A percentile compares a stretch with the other conserved stretches of the same genome.
phyloP scores from a whole-genome alignment of 176 grass and related monocot species.

The Eragrostis nindensis region DNA sequence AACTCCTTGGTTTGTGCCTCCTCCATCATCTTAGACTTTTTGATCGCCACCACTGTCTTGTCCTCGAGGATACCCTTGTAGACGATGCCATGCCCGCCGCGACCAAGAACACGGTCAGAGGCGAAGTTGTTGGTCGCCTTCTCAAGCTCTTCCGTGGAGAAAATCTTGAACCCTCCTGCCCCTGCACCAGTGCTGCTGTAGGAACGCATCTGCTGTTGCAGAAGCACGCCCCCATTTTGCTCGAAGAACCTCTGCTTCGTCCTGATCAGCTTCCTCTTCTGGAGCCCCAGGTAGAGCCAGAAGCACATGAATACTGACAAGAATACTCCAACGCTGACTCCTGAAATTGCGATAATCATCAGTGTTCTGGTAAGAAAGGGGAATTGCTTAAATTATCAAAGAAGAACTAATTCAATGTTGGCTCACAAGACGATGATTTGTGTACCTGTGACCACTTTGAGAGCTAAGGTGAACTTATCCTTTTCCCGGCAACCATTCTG shows the following conservation, averaged over 20 bases:
- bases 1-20: not conserved
- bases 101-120: not conserved
- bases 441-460: not conserved
- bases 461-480: not conserved
- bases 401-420: not conserved
- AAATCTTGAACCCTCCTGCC: not conserved
- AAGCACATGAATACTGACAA: not conserved
- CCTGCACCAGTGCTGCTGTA: not conserved
- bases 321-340: not conserved
- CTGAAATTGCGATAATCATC: not conserved
- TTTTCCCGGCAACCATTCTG: not conserved
- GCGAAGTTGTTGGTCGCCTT: not conserved
- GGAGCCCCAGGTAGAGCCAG: not conserved
- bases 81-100: not conserved
- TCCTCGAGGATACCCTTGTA: not conserved
- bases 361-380: not conserved
- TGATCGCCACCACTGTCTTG: not conserved
- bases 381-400: not conserved
- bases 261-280: not conserved
- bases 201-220: not conserved
- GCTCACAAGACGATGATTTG: not conserved
- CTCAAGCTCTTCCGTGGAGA: not conserved
- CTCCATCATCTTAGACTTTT: slow-evolving; percentile 3
- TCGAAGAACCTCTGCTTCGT: slow-evolving; percentile 5
- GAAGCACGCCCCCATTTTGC: not conserved